A percentile compares a stretch with the other conserved stretches of the same genome.
phyloP scores from a whole-genome alignment of 805 yeast species.

The Tetrapisispora iriomotensis region DNA sequence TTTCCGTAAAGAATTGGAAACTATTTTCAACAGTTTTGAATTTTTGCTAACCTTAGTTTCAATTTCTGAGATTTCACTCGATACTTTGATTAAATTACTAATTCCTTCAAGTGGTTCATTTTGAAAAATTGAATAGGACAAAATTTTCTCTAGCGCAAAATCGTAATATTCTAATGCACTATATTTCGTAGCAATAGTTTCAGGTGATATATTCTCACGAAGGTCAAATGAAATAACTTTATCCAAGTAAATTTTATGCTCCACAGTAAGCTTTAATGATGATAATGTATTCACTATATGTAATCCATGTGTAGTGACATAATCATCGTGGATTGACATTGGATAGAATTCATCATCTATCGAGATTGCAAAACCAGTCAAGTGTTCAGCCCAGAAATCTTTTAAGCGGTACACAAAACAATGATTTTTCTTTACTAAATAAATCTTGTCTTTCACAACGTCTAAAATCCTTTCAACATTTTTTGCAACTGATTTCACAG shows the following conservation, averaged over 20 bases:
- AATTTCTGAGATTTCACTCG: conserved; percentile 3
- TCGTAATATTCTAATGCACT: conserved; percentile 22
- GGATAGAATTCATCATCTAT: conserved; percentile 25
- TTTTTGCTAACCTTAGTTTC: conserved; percentile 1
- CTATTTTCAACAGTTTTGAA: conserved; percentile 22
- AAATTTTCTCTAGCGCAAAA: conserved; percentile 28
- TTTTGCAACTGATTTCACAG: conserved; percentile 7
- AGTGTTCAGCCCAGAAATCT: conserved; percentile 17
- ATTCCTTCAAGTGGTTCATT: conserved; percentile 18
- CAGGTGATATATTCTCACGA: conserved; percentile 6
- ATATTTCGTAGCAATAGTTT: conserved; percentile 18
- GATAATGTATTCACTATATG: conserved; percentile 1
- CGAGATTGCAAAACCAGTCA: conserved; percentile 9
- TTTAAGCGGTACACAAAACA: conserved; percentile 13
- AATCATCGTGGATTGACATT: conserved; percentile 19
- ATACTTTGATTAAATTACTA: conserved; percentile 15
- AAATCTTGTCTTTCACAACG: conserved; percentile 16
- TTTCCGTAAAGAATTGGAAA: conserved; percentile 28
- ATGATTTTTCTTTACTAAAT: conserved; percentile 13
- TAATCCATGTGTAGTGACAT: conserved; percentile 24
- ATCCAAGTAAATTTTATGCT: conserved; percentile 25
- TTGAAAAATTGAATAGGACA: conserved; percentile 20
- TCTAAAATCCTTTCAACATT: conserved; percentile 25
- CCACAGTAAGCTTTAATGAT: conserved; percentile 7
- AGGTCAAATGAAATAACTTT: conserved; percentile 17